These are phyloP conservation scores for Chalaropsis ovoidea DNA, from an alignment of 2,329 filamentous ascomycete species.

Conservation along the genomic window DNA sequence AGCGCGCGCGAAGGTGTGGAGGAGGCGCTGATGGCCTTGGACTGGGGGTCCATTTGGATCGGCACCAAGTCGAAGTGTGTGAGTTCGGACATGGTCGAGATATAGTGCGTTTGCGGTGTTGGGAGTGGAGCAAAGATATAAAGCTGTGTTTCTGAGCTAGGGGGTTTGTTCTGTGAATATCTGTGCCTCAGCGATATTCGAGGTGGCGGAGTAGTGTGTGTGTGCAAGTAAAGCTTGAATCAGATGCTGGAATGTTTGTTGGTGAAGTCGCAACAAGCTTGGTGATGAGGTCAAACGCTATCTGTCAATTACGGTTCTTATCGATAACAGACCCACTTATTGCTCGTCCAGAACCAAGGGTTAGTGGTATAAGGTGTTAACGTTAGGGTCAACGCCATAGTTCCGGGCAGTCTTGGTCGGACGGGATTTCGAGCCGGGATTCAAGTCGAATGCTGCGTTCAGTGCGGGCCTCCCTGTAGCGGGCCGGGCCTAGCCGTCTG, in stretches of 20 bases:
- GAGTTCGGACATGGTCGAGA: constrained; percentile 43
- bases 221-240: neutral
- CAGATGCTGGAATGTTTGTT: neutral
- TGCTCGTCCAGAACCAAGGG: neutral
- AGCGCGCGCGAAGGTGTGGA: constrained; percentile 43
- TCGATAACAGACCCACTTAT: constrained; percentile 20
- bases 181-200: neutral
- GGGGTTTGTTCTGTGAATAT: neutral
- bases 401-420: neutral
- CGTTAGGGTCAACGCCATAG: neutral
- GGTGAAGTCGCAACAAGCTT: neutral
- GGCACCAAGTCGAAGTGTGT: constrained; percentile 75
- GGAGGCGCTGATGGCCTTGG: constrained; percentile 58
- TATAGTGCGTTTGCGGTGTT: neutral
- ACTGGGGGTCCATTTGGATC: constrained; percentile 67
- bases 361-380: neutral
- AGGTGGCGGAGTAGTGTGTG: neutral
- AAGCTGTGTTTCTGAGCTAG: too few species aligned
- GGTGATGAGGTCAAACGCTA: constrained; percentile 14
- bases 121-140: neutral
- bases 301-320: constrained; percentile 20
- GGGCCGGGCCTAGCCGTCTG: too few species aligned
- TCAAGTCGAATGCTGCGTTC: neutral
- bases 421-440: neutral
- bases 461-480: too few species aligned